These are phyloP conservation scores for Dichotomopilus funicola DNA, from an alignment of 2,329 filamentous ascomycete genomes.

Conservation along the genomic window DNA sequence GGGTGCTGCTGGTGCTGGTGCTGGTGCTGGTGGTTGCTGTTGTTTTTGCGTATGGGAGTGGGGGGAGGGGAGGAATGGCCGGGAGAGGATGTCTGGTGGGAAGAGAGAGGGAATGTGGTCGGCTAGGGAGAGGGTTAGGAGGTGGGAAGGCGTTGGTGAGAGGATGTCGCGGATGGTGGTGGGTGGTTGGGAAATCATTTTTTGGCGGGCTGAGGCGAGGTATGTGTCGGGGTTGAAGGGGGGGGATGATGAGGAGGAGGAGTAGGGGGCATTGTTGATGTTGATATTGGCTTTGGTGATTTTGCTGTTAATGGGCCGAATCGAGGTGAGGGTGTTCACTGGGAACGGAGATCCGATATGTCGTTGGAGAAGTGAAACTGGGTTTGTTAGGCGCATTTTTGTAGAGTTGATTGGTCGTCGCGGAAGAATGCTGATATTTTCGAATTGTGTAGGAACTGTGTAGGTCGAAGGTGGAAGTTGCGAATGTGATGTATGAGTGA, in stretches of 20 bases:
- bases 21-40: background rate
- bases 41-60: background rate
- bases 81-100: slow-evolving; percentile 57
- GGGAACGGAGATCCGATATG: background rate
- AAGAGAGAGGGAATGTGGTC: slow-evolving; percentile 46
- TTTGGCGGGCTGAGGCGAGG: slow-evolving; percentile 9
- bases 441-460: background rate
- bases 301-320: background rate
- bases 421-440: background rate
- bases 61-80: slow-evolving; percentile 33
- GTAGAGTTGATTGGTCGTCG: background rate
- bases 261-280: background rate
- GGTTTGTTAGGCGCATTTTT: too few species aligned
- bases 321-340: background rate
- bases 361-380: too few species aligned
- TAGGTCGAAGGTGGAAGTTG: background rate
- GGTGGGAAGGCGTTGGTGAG: slow-evolving; percentile 55
- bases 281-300: background rate
- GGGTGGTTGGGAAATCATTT: slow-evolving; percentile 8
- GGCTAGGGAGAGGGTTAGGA: slow-evolving; percentile 56
- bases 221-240: slow-evolving; percentile 13
- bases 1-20: background rate
- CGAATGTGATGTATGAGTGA: background rate
- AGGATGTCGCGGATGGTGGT: slow-evolving; percentile 37
- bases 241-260: background rate